A percentile compares a stretch with the other conserved stretches of the same genome.
Evolutionary conservation across 305 asterid genomes (phyloP).

Genomic region (Euphrasia arctica): DNA sequence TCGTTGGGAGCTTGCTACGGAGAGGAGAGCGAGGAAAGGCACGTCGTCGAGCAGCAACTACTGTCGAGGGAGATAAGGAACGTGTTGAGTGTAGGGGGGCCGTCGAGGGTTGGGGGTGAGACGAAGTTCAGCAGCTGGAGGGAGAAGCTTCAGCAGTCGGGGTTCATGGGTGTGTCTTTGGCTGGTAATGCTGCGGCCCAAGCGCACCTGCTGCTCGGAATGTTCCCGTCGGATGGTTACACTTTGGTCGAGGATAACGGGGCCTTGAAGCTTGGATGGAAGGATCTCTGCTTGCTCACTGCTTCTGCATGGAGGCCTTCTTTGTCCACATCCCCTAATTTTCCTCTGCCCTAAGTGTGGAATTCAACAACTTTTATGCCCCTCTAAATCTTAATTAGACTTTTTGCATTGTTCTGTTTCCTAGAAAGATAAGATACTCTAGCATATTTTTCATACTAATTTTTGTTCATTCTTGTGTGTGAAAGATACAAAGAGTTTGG

Average conservation of each 20-base stretch:
- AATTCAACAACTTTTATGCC: no score
- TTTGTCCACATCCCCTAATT: conserved; percentile 16
- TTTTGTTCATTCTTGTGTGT: no score
- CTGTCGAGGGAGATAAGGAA: conserved; percentile 85
- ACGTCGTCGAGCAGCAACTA: conserved; percentile 88
- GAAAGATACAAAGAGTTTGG: no score
- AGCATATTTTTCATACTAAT: no score
- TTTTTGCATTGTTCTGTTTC: background rate
- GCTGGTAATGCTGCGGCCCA: conserved; percentile 96
- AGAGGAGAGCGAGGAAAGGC: conserved; percentile 94
- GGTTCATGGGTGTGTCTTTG: conserved; percentile 75
- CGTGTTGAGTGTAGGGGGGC: conserved; percentile 78
- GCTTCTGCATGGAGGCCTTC: conserved; percentile 96
- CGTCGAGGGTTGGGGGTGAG: conserved; percentile 58
- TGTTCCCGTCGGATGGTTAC: conserved; percentile 95
- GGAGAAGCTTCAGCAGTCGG: conserved; percentile 82
- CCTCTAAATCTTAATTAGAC: background rate
- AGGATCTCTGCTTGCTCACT: conserved; percentile 94
- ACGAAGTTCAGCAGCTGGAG: conserved; percentile 89
- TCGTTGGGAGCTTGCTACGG: conserved; percentile 93
- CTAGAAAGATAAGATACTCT: no score
- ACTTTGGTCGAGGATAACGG: conserved; percentile 94
- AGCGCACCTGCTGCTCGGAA: conserved; percentile 83
- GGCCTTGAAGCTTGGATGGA: conserved; percentile 93
- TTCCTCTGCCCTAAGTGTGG: background rate